phyloP scores from a whole-genome alignment of 345 rosid species.

The Populus deltoides region DNA sequence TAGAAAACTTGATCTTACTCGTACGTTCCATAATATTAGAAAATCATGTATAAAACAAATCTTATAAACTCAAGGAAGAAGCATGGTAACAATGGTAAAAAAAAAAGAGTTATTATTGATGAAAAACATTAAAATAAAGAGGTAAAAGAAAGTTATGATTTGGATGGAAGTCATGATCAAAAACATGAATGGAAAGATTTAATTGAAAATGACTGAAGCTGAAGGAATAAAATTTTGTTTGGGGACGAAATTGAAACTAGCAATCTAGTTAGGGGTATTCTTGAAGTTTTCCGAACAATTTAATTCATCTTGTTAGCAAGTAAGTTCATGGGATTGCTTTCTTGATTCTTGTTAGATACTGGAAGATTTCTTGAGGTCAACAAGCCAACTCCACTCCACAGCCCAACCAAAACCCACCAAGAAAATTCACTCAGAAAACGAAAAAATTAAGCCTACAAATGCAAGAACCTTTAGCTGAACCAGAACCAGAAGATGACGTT shows the following conservation, averaged over 20 bases:
- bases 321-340: slow-evolving; percentile 4
- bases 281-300: not conserved
- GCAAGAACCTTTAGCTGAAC: slow-evolving; percentile 53
- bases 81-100: not conserved
- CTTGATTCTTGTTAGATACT: not conserved
- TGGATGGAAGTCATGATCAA: too few relatives aligned
- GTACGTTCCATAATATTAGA: not conserved
- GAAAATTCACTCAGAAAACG: not conserved
- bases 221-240: not conserved
- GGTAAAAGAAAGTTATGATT: not conserved
- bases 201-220: too few relatives aligned
- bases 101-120: too few relatives aligned
- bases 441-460: slow-evolving; percentile 27
- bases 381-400: slow-evolving; percentile 4
- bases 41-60: not conserved
- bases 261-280: not conserved
- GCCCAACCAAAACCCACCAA: slow-evolving; percentile 11
- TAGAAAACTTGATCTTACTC: not conserved
- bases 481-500: slow-evolving; percentile 44
- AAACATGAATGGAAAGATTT: too few relatives aligned
- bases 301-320: not conserved
- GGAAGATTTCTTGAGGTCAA: slow-evolving; percentile 17
- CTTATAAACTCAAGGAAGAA: not conserved
- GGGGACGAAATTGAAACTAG: not conserved
- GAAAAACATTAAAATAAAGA: too few relatives aligned